Evolutionary conservation across 306 rosid genomes (phyloP).

Genomic region (Malus sieversii): DNA sequence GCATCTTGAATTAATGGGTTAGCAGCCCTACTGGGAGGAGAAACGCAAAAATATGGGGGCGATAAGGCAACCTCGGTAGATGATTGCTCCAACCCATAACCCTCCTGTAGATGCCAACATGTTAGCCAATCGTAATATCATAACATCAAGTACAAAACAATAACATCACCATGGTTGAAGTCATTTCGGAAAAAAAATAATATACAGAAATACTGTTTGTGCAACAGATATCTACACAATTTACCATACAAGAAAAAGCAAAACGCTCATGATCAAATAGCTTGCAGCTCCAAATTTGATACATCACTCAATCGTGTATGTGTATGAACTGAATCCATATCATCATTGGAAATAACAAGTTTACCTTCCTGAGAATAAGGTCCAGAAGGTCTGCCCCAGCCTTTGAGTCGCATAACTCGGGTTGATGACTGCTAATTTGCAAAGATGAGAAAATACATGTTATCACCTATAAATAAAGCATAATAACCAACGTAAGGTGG

Average conservation of each 20-base stretch:
- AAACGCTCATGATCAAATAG: neutral
- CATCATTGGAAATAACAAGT: neutral
- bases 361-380: slow-evolving; percentile 62
- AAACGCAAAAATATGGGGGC: slow-evolving; percentile 79
- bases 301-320: neutral
- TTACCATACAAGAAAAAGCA: neutral
- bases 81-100: slow-evolving; percentile 44
- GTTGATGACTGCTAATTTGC: slow-evolving; percentile 5
- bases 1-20: slow-evolving; percentile 78
- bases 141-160: neutral
- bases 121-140: neutral
- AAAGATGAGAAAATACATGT: neutral
- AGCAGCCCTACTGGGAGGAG: slow-evolving; percentile 74
- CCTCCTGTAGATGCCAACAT: slow-evolving; percentile 38
- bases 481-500: neutral
- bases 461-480: slow-evolving; percentile 1
- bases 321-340: neutral
- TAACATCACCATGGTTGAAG: neutral
- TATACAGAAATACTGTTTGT: neutral
- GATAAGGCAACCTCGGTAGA: slow-evolving; percentile 46
- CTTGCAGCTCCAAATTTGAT: neutral
- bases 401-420: slow-evolving; percentile 48
- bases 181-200: neutral
- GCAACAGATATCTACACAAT: neutral
- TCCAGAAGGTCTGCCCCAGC: slow-evolving; percentile 83